phyloP scores from a whole-genome alignment of 805 yeast genomes.

The Tetrapisispora fleetii region DNA sequence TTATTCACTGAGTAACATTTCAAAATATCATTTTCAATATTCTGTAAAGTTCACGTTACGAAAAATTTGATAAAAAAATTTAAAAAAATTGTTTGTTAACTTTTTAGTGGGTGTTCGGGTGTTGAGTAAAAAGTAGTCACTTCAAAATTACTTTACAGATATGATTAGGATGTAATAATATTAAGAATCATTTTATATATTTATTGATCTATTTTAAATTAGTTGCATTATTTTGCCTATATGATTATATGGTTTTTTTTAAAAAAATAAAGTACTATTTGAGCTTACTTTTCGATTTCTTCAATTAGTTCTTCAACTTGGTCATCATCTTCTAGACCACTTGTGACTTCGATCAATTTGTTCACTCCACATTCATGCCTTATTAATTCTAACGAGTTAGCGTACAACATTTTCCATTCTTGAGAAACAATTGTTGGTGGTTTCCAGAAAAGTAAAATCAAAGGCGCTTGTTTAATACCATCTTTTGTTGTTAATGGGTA shows the following conservation, averaged over 20 bases:
- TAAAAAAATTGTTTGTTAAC: no score
- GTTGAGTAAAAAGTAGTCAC: no score
- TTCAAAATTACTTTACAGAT: no score
- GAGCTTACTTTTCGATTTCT: constrained; percentile 30
- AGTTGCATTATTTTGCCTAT: background rate
- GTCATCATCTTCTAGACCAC: constrained; percentile 27
- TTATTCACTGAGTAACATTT: no score
- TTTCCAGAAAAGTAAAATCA: constrained; percentile 75
- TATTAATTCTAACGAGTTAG: constrained; percentile 78
- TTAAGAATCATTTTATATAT: no score
- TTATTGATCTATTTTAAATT: no score
- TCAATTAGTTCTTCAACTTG: constrained; percentile 24
- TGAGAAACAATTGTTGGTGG: constrained; percentile 76
- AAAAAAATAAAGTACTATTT: background rate
- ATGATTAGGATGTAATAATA: no score
- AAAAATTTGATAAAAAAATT: no score
- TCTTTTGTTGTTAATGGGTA: constrained; percentile 63
- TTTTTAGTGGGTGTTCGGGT: no score
- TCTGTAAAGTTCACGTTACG: no score
- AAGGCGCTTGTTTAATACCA: constrained; percentile 65
- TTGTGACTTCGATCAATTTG: constrained; percentile 28
- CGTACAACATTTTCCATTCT: constrained; percentile 77
- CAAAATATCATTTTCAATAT: no score
- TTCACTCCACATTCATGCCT: constrained; percentile 73
- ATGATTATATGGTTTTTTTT: background rate